phyloP scores from a whole-genome alignment of 2,329 filamentous ascomycete genomes.

The Didymosphaeria variabile region DNA sequence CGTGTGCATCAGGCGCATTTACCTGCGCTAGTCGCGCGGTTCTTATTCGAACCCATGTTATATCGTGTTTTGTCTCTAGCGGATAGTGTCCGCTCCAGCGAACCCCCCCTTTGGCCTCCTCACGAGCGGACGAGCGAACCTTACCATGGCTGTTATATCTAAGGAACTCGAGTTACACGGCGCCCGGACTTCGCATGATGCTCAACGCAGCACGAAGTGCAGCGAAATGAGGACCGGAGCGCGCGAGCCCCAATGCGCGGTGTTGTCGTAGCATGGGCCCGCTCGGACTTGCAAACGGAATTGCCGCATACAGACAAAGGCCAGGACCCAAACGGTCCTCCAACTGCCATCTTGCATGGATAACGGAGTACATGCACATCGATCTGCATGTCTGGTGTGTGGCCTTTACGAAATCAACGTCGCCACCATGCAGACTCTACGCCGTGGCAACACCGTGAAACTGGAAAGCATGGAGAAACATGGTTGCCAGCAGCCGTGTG shows the following conservation, averaged over 20 bases:
- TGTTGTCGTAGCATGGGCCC: background rate
- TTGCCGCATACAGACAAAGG: background rate
- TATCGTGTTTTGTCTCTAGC: background rate
- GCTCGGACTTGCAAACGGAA: conserved; percentile 5
- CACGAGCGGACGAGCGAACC: background rate
- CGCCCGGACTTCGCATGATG: conserved; percentile 1
- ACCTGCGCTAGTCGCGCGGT: background rate
- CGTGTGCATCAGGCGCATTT: background rate
- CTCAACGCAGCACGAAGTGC: background rate
- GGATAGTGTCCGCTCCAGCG: background rate
- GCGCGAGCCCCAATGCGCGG: background rate
- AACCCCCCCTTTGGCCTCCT: background rate
- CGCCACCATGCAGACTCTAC: conserved; percentile 4
- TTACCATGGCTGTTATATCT: background rate
- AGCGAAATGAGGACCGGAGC: conserved; percentile 1
- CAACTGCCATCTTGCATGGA: background rate
- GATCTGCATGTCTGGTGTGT: background rate
- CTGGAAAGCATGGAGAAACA: conserved; percentile 1
- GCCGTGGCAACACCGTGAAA: background rate
- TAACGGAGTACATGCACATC: background rate
- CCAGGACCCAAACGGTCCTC: background rate
- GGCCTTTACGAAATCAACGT: background rate
- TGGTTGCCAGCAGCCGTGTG: background rate
- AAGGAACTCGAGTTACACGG: background rate
- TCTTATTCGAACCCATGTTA: background rate